Evolutionary conservation across 202 grass and related monocot genomes (phyloP).

Genomic region (Carex arenaria): DNA sequence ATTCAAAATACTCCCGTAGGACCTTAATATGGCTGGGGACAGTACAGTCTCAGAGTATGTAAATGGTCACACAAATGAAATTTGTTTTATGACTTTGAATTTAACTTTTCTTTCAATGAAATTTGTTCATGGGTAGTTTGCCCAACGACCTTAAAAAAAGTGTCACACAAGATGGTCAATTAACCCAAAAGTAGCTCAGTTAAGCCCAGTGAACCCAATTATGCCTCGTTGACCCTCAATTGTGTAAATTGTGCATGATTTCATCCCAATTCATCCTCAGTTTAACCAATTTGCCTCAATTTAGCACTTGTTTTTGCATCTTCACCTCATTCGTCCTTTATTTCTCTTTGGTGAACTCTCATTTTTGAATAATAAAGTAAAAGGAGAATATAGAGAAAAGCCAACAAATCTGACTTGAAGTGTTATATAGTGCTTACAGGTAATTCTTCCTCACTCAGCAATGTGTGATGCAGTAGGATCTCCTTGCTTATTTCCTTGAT

Average conservation of each 20-base stretch:
- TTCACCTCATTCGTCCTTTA: background rate
- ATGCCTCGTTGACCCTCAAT: background rate
- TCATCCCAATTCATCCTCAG: background rate
- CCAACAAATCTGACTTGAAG: background rate
- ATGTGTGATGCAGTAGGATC: constrained; percentile 2
- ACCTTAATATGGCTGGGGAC: background rate
- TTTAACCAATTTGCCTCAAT: background rate
- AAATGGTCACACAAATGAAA: background rate
- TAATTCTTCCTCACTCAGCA: constrained; percentile 5
- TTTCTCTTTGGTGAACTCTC: background rate
- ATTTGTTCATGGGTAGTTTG: no score
- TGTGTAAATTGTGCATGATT: background rate
- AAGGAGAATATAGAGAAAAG: background rate
- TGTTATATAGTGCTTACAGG: background rate
- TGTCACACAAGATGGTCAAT: background rate
- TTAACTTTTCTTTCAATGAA: no score
- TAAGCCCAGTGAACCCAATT: background rate
- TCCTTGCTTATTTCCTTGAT: constrained; percentile 16
- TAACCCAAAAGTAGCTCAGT: background rate
- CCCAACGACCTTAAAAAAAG: background rate
- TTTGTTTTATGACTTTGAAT: no score
- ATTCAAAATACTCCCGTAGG: background rate
- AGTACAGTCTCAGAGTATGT: background rate
- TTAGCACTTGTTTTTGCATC: background rate
- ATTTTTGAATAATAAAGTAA: background rate